A percentile compares a stretch with the other conserved stretches of the same genome.
Evolutionary conservation across 1,139 yeast species (phyloP).

Genomic region (Zygoascus sp.): DNA sequence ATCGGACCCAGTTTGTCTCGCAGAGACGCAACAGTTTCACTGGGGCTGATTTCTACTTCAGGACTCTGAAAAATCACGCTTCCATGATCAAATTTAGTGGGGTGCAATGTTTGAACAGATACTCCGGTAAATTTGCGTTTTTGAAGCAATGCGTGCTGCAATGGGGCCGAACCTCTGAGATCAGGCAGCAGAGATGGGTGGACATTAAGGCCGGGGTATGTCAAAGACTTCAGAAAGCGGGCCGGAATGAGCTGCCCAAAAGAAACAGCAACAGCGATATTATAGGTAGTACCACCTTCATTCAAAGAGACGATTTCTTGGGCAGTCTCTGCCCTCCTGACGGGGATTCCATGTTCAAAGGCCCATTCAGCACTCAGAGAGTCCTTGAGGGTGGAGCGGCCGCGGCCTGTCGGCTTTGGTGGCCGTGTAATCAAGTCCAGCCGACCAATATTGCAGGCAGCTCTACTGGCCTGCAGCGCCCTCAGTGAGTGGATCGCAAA

Average conservation of each 20-base stretch:
- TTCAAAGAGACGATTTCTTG: slow-evolving; percentile 46
- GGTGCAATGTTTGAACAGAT: slow-evolving; percentile 84
- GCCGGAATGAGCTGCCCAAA: slow-evolving; percentile 78
- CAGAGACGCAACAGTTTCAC: slow-evolving; percentile 45
- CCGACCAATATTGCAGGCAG: slow-evolving; percentile 36
- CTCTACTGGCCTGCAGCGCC: slow-evolving; percentile 39
- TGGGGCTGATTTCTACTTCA: slow-evolving; percentile 35
- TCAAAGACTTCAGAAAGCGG: slow-evolving; percentile 44
- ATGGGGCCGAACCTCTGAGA: slow-evolving; percentile 86
- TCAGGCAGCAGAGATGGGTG: slow-evolving; percentile 88
- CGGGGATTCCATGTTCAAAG: slow-evolving; percentile 32
- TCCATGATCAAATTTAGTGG: slow-evolving; percentile 81
- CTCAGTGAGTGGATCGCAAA: slow-evolving; percentile 62
- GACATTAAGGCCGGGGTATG: slow-evolving; percentile 74
- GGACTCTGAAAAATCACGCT: slow-evolving; percentile 57
- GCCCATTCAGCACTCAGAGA: slow-evolving; percentile 55
- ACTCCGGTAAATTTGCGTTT: slow-evolving; percentile 69
- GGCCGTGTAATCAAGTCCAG: slow-evolving; percentile 63
- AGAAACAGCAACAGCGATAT: slow-evolving; percentile 82
- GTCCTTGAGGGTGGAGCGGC: slow-evolving; percentile 44
- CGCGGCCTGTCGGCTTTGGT: slow-evolving; percentile 71
- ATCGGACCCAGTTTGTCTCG: slow-evolving; percentile 47
- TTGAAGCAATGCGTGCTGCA: slow-evolving; percentile 72
- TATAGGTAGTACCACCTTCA: slow-evolving; percentile 36
- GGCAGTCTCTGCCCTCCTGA: slow-evolving; percentile 56